Conservation (phyloP, 805 yeast species). For the Ogataea methylovora region DNA sequence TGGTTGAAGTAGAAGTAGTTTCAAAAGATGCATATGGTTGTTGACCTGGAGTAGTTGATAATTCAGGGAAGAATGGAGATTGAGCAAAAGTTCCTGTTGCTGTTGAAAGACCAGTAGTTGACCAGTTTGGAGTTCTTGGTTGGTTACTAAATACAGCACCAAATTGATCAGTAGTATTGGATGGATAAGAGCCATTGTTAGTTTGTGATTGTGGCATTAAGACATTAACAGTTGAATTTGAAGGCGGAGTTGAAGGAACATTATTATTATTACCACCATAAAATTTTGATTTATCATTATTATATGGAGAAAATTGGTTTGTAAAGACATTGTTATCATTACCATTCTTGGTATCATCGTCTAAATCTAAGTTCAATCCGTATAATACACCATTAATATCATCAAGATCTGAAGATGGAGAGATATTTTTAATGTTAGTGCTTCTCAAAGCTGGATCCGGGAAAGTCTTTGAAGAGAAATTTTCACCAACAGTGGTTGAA, state of each 20-base stretch:
- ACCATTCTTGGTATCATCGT: conserved; percentile 1
- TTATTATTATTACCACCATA: conserved; percentile 1
- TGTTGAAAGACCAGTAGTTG: conserved; percentile 9
- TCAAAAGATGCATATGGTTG: not conserved
- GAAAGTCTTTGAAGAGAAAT: not conserved
- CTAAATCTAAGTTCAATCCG: conserved; percentile 35
- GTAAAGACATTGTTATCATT: not conserved
- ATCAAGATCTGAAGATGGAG: conserved; percentile 19
- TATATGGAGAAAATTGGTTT: conserved; percentile 3
- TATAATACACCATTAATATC: conserved; percentile 43
- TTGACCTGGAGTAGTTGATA: conserved; percentile 12
- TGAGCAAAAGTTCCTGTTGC: conserved; percentile 9
- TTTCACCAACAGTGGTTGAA: conserved; percentile 2
- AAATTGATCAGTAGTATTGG: conserved; percentile 1
- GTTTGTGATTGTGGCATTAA: conserved; percentile 7
- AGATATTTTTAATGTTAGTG: no score
- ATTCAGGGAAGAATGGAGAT: conserved; percentile 12
- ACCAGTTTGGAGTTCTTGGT: conserved; percentile 30
- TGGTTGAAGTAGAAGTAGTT: not conserved
- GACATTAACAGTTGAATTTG: not conserved
- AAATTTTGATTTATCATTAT: conserved; percentile 4
- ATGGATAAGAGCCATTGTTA: not conserved
- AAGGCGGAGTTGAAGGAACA: conserved; percentile 6
- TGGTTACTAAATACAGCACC: conserved; percentile 6
- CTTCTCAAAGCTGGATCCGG: not conserved